Conservation (phyloP, 116 monocot genomes). For the Cymodocea nodosa region DNA sequence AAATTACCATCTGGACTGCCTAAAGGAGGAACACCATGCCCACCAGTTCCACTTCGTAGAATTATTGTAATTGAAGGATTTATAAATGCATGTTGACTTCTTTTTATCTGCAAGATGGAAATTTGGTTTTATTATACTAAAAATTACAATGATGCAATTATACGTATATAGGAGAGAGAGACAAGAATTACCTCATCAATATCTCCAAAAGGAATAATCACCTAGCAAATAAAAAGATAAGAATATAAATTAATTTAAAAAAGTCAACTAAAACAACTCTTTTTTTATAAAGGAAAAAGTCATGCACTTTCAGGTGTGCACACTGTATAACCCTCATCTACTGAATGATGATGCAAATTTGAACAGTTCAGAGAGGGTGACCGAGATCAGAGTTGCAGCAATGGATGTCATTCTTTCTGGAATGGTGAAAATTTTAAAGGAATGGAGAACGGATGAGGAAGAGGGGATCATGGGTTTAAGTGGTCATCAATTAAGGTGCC, state of each 20-base stretch:
- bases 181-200: constrained; percentile 68
- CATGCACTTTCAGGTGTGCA: too few relatives aligned
- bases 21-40: constrained; percentile 97
- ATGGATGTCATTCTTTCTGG: too few relatives aligned
- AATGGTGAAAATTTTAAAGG: too few relatives aligned
- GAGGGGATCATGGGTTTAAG: too few relatives aligned
- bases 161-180: not conserved
- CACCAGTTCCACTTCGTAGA: constrained; percentile 92
- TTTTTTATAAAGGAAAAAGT: too few relatives aligned
- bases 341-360: too few relatives aligned
- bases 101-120: constrained; percentile 77
- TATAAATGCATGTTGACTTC: constrained; percentile 94
- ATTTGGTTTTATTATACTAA: constrained; percentile 3
- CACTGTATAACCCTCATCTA: too few relatives aligned
- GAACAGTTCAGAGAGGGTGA: too few relatives aligned
- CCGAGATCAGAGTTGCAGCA: too few relatives aligned
- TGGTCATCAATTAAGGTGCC: too few relatives aligned
- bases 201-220: constrained; percentile 82
- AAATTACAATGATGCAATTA: not conserved
- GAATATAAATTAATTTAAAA: not conserved
- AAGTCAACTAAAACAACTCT: not conserved
- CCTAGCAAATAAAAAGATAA: constrained; percentile 25
- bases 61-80: constrained; percentile 92
- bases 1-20: constrained; percentile 83
- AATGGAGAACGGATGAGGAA: too few relatives aligned